Percentiles rank a stretch among this genome's conserved stretches.
phyloP scores from a whole-genome alignment of 208 protist species.

The Crithidia bombi region DNA sequence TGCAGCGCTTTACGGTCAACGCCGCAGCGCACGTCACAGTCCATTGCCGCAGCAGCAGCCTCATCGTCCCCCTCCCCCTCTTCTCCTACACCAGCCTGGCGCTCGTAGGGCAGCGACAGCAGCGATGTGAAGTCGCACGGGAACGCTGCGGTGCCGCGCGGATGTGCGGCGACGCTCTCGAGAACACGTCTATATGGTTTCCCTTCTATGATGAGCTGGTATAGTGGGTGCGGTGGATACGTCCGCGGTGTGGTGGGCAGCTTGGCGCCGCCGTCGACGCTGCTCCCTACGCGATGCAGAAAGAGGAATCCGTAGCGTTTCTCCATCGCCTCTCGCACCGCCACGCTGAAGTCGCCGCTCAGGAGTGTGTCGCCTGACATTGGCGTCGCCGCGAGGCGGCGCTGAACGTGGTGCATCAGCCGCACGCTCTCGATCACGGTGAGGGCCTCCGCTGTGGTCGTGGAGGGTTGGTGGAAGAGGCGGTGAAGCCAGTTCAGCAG shows the following conservation, averaged over 20 bases:
- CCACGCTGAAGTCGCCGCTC: slow-evolving; percentile 56
- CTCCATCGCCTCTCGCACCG: slow-evolving; percentile 45
- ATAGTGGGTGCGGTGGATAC: slow-evolving; percentile 36
- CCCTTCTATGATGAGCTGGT: slow-evolving; percentile 35
- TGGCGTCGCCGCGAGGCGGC: neutral
- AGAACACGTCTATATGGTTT: slow-evolving; percentile 18
- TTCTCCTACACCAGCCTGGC: neutral
- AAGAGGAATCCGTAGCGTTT: slow-evolving; percentile 61
- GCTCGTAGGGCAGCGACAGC: neutral
- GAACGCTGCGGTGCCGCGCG: slow-evolving; percentile 37
- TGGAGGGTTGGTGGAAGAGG: slow-evolving; percentile 50
- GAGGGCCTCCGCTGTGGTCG: slow-evolving; percentile 35
- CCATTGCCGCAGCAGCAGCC: neutral
- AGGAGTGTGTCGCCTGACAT: slow-evolving; percentile 41
- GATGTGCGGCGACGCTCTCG: slow-evolving; percentile 22
- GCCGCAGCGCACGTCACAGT: neutral
- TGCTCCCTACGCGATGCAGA: slow-evolving; percentile 20
- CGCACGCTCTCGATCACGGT: slow-evolving; percentile 70
- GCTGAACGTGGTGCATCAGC: slow-evolving; percentile 36
- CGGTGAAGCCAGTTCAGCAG: slow-evolving; percentile 65
- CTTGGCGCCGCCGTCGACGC: neutral
- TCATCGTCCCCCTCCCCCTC: neutral
- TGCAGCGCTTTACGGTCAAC: slow-evolving; percentile 12
- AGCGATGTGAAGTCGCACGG: slow-evolving; percentile 44
- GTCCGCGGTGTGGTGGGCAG: neutral